Evolutionary conservation across 352 stramenopile species (phyloP), one percentile per base, ranked within the genome.

Genomic region (Globisporangium iwayamae): DNA sequence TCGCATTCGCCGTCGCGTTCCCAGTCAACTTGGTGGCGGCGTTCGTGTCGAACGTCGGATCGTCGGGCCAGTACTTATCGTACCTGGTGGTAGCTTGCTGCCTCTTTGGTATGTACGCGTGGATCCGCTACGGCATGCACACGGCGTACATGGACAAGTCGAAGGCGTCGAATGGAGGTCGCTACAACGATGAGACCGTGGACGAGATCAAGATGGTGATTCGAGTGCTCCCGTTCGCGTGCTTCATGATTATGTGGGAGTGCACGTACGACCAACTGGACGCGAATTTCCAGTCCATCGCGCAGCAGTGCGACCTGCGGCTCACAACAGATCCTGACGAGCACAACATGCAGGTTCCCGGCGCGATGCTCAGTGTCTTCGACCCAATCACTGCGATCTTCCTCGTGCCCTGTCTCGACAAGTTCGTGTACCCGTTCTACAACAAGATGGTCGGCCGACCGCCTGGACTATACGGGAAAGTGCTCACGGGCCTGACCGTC

Each of bases 211-310:
- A 94, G 32, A 85, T 89, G 72, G 80, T 95, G 53, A 81, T 95
- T 46, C 83, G 87, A 16, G 81, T 95, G 50, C 76, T 95, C 18
- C 87, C 87, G 4, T 95, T 95, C 60, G 84, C 87, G 50, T 89
- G 77, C n/a, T 95, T 93, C 67, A 93, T 91, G 78, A 91, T 95
- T 73, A 90, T 93, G 72, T 95, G 87, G 87, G 82, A 93, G 64
- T 93, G 84, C 47, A 83, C 85, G 18, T 95, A 92, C 72, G 87
- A 93, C 67, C 87, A 95, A 60, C 65, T 93, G 16, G 87, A 95
- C 55, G 87, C 87, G 36, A 95, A 95, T 51, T 95, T 95, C 60
- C 87, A 95, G 74, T 92, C 81, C 0, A 95, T 95, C 45, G 77
- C 87, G 8, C 87, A 95, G 70, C 87, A 95, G 67, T 93, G 82